Base-by-base conservation (phyloP, 768 basidiomycete species). In the Leccinum broughii region DNA sequence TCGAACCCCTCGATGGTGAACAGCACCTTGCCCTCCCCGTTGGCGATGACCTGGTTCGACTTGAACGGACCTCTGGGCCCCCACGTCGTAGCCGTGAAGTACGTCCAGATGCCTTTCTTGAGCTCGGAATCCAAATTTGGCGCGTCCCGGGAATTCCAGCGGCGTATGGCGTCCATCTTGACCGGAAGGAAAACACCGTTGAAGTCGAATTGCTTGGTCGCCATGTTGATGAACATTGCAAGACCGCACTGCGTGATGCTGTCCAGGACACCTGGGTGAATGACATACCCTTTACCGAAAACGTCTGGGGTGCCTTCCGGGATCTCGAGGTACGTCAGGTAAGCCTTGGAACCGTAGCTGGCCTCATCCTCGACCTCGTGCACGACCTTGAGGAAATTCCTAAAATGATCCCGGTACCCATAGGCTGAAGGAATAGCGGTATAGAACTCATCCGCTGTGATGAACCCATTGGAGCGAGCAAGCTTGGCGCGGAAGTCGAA, bases 1-100 rank as follows among this genome's bases (percentile, higher is more conserved):
- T 76, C 73, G 58, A 75, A 74, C 4, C 70, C 71, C 37, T 72
- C 71, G 35, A 75, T 72, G 3, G 75, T 76, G 51, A 76, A 66
- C 32, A 75, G 63, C 1, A 75, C 62, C 13, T 62, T 68, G 1
- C 75, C 73, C 41, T 71, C 66, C 52, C 66, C 62, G 51, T 70
- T 72, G 32, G 67, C 62, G 34, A 75, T 65, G 56, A 73, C 56
- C 46, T 73, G 73, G 55, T 72, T 60, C 2, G 67, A 67, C 53
- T 54, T 68, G 51, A 65, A 67, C n/a, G 66, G 66, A 13, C 66
- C 66, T 1, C 35, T 55, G 13, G 72, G 62, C 5, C 68, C 66
- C 70, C 70, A 73, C 2, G 61, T 64, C 7, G 59, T 55, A 3
- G 56, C 55, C 4, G 60, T 70, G 10, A 72, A 73, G 63, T 71